Conservation (phyloP, 805 yeast genomes). For the Huiozyma naganishii region DNA sequence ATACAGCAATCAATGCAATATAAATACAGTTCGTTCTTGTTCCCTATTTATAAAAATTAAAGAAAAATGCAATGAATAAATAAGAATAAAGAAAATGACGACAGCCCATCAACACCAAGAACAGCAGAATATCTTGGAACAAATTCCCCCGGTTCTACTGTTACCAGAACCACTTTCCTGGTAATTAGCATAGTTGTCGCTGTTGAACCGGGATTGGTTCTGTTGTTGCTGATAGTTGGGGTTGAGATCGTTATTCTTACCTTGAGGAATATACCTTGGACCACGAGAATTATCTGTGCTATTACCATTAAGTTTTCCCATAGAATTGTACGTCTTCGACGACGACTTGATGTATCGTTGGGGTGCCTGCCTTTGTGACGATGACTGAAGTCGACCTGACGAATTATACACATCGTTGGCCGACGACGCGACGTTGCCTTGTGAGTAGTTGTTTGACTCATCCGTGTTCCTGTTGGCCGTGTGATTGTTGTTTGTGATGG, state of each 20-base stretch:
- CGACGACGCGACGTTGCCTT: background rate
- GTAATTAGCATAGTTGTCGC: background rate
- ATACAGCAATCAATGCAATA: no score
- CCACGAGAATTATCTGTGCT: conserved; percentile 3
- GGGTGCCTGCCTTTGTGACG: conserved; percentile 1
- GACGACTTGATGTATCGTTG: background rate
- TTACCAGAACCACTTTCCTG: conserved; percentile 4
- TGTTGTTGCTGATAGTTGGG: background rate
- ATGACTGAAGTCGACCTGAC: background rate
- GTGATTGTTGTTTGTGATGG: background rate
- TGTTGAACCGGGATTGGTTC: background rate
- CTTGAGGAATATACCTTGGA: conserved; percentile 6
- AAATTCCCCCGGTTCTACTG: conserved; percentile 9
- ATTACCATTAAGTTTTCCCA: conserved; percentile 13
- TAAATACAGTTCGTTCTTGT: no score
- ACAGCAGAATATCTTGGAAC: conserved; percentile 16
- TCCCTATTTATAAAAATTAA: no score
- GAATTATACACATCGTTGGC: background rate
- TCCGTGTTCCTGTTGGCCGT: background rate
- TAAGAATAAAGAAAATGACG: no score
- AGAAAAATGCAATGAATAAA: no score
- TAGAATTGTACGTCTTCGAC: conserved; percentile 17
- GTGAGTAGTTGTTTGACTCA: conserved; percentile 1
- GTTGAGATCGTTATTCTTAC: background rate
- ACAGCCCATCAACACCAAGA: conserved; percentile 6